Evolutionary conservation across 2,329 filamentous ascomycete species (phyloP).

Genomic region (Macrophomina phaseolina): DNA sequence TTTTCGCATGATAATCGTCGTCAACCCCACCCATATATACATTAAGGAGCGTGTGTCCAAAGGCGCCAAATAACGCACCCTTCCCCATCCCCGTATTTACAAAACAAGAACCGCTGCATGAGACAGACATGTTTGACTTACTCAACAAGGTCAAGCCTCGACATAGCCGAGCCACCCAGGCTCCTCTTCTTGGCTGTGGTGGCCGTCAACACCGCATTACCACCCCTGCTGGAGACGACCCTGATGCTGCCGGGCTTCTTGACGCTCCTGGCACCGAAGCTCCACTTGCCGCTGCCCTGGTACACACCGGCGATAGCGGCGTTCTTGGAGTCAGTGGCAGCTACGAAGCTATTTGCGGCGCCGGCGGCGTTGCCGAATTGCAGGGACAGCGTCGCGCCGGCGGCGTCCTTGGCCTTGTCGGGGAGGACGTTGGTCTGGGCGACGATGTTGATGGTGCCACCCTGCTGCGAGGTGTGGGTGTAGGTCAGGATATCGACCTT

Average conservation of each 20-base stretch:
- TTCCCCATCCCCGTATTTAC: not conserved
- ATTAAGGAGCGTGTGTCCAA: not conserved
- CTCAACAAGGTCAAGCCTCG: not conserved
- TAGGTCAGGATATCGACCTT: constrained; percentile 42
- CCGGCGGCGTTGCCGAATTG: constrained; percentile 35
- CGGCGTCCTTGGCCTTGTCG: constrained; percentile 32
- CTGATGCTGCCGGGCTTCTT: constrained; percentile 39
- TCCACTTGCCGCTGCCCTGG: constrained; percentile 37
- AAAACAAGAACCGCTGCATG: not conserved
- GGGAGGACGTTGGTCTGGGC: constrained; percentile 42
- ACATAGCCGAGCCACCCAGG: not conserved
- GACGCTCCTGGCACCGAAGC: constrained; percentile 34
- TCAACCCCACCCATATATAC: not conserved
- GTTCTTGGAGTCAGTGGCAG: not conserved
- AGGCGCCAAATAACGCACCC: not conserved
- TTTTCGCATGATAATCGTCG: not conserved
- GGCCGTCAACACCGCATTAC: constrained; percentile 32
- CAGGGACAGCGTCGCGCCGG: constrained; percentile 39
- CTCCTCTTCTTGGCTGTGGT: constrained; percentile 35
- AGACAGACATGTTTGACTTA: not conserved
- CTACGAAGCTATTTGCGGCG: not conserved
- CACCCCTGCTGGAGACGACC: constrained; percentile 35
- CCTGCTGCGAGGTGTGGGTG: constrained; percentile 39
- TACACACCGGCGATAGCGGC: not conserved
- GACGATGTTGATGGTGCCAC: constrained; percentile 40